Percentiles rank a stretch among this genome's conserved stretches.
Evolutionary conservation across 2,329 filamentous ascomycete genomes (phyloP).

Genomic region (Paecilomyces variotii): DNA sequence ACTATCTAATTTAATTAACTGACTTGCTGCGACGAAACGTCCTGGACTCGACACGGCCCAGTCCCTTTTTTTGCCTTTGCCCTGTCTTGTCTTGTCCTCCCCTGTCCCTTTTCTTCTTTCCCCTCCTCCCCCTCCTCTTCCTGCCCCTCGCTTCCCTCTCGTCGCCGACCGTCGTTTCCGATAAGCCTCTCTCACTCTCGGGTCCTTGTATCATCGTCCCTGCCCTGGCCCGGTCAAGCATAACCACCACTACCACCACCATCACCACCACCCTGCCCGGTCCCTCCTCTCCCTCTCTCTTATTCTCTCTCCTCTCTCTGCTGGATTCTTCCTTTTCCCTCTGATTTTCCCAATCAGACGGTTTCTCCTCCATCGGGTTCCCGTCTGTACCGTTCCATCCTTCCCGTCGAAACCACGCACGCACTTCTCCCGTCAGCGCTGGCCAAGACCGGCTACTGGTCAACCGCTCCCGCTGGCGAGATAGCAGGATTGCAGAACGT

Average conservation of each 20-base stretch:
- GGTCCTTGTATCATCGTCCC: conserved; percentile 18
- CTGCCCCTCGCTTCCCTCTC: conserved; percentile 14
- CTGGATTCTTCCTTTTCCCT: neutral
- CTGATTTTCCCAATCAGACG: neutral
- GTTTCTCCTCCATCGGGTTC: conserved; percentile 5
- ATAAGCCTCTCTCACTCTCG: conserved; percentile 19
- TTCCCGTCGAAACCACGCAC: conserved; percentile 1
- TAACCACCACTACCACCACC: neutral
- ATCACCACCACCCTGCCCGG: conserved; percentile 4
- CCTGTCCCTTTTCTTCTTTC: conserved; percentile 1
- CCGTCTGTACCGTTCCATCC: conserved; percentile 7
- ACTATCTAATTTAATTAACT: neutral
- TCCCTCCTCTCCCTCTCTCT: conserved; percentile 4
- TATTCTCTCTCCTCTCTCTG: conserved; percentile 1
- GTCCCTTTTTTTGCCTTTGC: neutral
- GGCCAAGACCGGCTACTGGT: neutral
- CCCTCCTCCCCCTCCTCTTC: conserved; percentile 1
- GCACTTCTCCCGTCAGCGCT: neutral
- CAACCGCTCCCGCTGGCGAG: neutral
- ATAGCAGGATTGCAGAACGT: neutral
- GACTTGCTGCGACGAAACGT: neutral
- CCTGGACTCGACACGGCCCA: neutral
- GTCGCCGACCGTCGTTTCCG: conserved; percentile 21
- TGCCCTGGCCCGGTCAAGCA: conserved; percentile 6
- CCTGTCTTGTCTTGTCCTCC: neutral